Evolutionary conservation across 345 rosid genomes (phyloP), one percentile per base, ranked within the genome.

Genomic region (Gynandropsis gynandra): DNA sequence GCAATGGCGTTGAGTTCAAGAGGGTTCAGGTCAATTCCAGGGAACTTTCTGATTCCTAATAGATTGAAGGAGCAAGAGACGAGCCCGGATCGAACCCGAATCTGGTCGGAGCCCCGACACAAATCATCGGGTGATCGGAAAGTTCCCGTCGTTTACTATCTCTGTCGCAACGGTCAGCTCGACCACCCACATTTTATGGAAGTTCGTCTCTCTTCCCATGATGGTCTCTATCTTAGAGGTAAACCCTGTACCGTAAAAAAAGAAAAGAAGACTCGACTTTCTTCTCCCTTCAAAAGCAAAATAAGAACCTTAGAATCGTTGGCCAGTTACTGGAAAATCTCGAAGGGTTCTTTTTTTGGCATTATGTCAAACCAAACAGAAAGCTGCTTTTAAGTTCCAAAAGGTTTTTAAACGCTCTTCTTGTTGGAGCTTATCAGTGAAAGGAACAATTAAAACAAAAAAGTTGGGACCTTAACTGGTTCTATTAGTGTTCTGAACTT

Each of bases 161-260:
- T 87, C 31, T 77, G 74, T 40, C 74, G 87, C 21, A 81, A 78
- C 53, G 89, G 89, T 14, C 83, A 77, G 43, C 89, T 87, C 7
- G 89, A 87, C 32, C 96, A 87, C 40, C 96, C 96, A 13, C 96
- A 83, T 71, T 81, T 83, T 68, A 83, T 83, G 75, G 89, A 87
- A 59, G 96, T 83, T 16, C 72, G 85, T 44, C 81, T 87, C 27
- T 68, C 83, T 32, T 79, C 89, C 17, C 50, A 69, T 8, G 67
- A 76, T 2, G 87, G 87, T 38, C 96, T 83, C 67, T 76, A 67
- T 57, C 94, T 87, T 59, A 63, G 46, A 68, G 96, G 94, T 87
- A 54, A 32, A 17, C 29, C 29, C 29, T 2, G 2, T 2, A 24
- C 29, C 29, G 4, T 24, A 5, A 24, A 24, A 24, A 24, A 24